Conservation (phyloP, 208 protist species). For the Acanthamoeba culbertsoni region DNA sequence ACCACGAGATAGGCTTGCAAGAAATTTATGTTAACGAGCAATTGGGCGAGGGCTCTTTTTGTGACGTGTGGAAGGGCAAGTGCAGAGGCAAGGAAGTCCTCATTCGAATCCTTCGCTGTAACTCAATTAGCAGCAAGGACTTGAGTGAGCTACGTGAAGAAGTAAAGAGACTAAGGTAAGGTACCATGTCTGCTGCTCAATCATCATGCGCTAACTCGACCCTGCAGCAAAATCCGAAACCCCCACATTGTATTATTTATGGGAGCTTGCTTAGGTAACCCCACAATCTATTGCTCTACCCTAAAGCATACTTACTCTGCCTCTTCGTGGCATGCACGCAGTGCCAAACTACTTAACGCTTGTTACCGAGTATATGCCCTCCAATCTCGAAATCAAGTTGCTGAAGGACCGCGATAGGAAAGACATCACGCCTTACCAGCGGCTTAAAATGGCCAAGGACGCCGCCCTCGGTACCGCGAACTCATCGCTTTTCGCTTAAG, state of each 20-base stretch:
- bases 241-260: slow-evolving; percentile 7
- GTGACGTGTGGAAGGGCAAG: slow-evolving; percentile 13
- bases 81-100: slow-evolving; percentile 17
- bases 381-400: slow-evolving; percentile 1
- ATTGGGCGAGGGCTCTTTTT: slow-evolving; percentile 24
- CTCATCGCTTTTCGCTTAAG: neutral
- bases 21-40: neutral
- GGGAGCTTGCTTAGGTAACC: neutral
- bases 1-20: neutral
- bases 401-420: neutral
- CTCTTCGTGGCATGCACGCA: neutral
- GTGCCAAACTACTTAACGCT: neutral
- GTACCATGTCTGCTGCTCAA: neutral
- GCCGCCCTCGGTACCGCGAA: neutral
- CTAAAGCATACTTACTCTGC: neutral
- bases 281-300: neutral
- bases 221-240: slow-evolving; percentile 19
- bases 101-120: neutral
- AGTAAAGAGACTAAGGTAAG: neutral
- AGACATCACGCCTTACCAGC: neutral
- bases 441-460: slow-evolving; percentile 47
- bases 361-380: slow-evolving; percentile 28
- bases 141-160: neutral
- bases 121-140: neutral
- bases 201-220: neutral